Evolutionary conservation across 192 early-diverging fungal genomes (phyloP).

Genomic region (Mortierella antarctica): DNA sequence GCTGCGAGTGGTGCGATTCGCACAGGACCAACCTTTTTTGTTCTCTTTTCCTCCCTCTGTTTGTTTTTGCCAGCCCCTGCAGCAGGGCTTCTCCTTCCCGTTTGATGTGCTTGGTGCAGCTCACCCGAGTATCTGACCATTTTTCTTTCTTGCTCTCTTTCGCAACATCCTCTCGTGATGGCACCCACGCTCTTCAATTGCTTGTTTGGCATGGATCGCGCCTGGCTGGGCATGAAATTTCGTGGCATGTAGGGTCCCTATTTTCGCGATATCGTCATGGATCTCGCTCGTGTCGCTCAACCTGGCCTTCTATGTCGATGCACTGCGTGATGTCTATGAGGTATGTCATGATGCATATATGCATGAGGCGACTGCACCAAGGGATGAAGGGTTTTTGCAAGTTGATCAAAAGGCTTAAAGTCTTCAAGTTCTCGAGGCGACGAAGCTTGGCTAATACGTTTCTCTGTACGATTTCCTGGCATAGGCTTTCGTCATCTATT

Average conservation of each 20-base stretch:
- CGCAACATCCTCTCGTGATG: too few species aligned
- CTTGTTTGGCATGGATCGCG: too few species aligned
- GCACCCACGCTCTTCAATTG: too few species aligned
- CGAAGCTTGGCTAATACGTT: background rate
- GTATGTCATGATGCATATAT: constrained; percentile 18
- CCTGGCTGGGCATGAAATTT: too few species aligned
- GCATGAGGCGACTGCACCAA: background rate
- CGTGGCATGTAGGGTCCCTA: constrained; percentile 73
- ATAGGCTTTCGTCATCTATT: constrained; percentile 93
- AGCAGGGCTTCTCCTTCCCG: too few species aligned
- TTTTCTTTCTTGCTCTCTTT: too few species aligned
- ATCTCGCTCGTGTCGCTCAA: constrained; percentile 74
- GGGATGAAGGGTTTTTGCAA: background rate
- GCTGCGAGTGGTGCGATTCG: too few species aligned
- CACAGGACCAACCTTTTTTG: too few species aligned
- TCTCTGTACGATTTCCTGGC: background rate
- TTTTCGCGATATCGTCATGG: constrained; percentile 88
- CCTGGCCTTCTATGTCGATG: constrained; percentile 86
- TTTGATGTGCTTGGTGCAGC: too few species aligned
- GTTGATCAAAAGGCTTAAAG: background rate
- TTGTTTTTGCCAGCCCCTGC: too few species aligned
- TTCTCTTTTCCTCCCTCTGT: too few species aligned
- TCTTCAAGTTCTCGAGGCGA: background rate
- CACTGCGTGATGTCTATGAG: constrained; percentile 93
- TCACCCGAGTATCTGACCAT: too few species aligned